phyloP scores from a whole-genome alignment of 345 rosid species.

The Bretschneidera sinensis region DNA sequence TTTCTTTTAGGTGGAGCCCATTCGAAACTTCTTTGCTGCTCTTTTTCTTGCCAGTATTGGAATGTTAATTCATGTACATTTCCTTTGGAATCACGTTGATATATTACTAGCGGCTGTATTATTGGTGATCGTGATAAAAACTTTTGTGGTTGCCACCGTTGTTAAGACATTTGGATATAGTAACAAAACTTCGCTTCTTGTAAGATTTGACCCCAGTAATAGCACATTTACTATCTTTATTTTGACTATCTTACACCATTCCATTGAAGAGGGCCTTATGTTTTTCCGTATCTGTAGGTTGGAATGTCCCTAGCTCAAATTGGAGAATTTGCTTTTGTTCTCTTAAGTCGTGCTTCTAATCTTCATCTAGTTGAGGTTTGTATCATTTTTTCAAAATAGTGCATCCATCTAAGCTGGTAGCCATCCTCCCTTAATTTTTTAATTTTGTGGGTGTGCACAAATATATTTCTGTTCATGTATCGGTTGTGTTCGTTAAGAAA shows the following conservation, averaged over 20 bases:
- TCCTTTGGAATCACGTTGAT: conserved; percentile 92
- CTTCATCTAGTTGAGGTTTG: conserved; percentile 91
- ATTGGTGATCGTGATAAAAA: conserved; percentile 71
- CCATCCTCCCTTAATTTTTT: neutral
- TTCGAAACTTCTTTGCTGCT: conserved; percentile 92
- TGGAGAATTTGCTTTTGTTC: conserved; percentile 96
- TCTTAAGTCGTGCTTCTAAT: conserved; percentile 96
- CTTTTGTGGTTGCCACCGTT: conserved; percentile 55
- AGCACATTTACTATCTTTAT: conserved; percentile 8
- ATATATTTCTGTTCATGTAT: no score
- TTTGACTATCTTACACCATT: neutral
- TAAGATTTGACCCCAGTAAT: conserved; percentile 31
- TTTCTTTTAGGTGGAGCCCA: conserved; percentile 71
- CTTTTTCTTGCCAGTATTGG: conserved; percentile 92
- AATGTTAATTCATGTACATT: conserved; percentile 85
- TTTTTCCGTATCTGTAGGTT: conserved; percentile 40
- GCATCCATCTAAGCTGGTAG: conserved; percentile 1
- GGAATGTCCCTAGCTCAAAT: conserved; percentile 97
- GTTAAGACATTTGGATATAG: conserved; percentile 86
- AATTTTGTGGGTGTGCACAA: neutral
- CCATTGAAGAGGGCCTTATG: conserved; percentile 17
- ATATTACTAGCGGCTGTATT: conserved; percentile 79
- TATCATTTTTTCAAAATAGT: neutral
- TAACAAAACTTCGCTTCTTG: conserved; percentile 83
- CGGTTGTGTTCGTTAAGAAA: no score